Evolutionary conservation across 2,329 filamentous ascomycete species (phyloP).

Genomic region (Lecanoromycetidae sp.): DNA sequence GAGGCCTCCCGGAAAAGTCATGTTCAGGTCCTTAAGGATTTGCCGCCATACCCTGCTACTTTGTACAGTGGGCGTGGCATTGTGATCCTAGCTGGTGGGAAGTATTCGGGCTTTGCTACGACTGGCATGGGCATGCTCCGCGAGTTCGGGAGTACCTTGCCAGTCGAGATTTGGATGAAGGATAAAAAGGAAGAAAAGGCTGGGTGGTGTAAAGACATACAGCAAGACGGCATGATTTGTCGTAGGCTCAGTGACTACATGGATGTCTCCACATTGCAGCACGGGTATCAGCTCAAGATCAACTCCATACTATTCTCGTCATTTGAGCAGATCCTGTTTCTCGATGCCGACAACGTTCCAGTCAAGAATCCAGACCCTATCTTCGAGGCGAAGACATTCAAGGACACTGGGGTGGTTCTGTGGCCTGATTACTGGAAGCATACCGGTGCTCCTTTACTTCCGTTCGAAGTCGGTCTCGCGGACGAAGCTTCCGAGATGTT

Average conservation of each 20-base stretch:
- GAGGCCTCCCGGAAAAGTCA: conserved; percentile 8
- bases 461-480: conserved; percentile 10
- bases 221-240: conserved; percentile 13
- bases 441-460: conserved; percentile 28
- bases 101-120: conserved; percentile 11
- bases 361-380: conserved; percentile 34
- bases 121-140: conserved; percentile 15
- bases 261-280: conserved; percentile 9
- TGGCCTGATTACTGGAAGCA: conserved; percentile 46
- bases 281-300: conserved; percentile 42
- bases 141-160: conserved; percentile 13
- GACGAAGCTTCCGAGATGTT: conserved; percentile 10
- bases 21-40: conserved; percentile 5
- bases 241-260: conserved; percentile 15
- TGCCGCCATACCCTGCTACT: conserved; percentile 7
- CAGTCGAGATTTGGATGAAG: conserved; percentile 15
- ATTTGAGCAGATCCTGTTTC: conserved; percentile 47
- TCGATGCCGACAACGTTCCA: conserved; percentile 47
- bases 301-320: conserved; percentile 47
- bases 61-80: conserved; percentile 10
- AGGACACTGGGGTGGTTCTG: conserved; percentile 40
- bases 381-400: conserved; percentile 42
- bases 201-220: conserved; percentile 14
- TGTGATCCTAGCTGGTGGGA: conserved; percentile 13
- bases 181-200: conserved; percentile 13